phyloP scores from a whole-genome alignment of 352 stramenopile species.

The Elongisporangium undulatum region DNA sequence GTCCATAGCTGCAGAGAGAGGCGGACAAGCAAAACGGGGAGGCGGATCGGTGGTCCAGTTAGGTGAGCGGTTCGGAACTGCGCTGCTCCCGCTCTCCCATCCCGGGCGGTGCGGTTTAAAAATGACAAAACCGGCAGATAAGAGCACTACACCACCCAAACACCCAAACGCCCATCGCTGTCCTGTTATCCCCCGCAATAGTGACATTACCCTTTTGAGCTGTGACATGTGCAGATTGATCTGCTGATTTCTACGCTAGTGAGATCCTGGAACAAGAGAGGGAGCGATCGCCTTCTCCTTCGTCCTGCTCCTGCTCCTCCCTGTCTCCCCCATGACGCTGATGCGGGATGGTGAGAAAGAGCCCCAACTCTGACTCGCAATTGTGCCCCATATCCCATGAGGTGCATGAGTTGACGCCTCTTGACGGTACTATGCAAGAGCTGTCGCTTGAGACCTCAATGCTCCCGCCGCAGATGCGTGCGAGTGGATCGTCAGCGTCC shows the following conservation, averaged over 20 bases:
- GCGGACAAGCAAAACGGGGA: background rate
- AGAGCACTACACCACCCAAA: background rate
- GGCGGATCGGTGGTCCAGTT: background rate
- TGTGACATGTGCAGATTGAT: background rate
- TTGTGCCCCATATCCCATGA: too few relatives aligned
- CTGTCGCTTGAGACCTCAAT: background rate
- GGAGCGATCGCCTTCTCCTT: too few relatives aligned
- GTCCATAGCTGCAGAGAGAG: conserved; percentile 6
- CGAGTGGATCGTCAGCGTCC: background rate
- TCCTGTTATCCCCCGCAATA: background rate
- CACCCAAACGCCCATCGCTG: too few relatives aligned
- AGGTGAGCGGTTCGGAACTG: background rate
- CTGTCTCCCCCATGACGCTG: too few relatives aligned
- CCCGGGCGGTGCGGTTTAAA: background rate
- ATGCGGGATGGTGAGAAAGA: too few relatives aligned
- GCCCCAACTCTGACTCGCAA: too few relatives aligned
- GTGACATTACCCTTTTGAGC: background rate
- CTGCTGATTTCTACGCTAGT: background rate
- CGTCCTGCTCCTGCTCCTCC: too few relatives aligned
- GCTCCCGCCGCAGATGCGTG: background rate
- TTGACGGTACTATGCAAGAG: background rate
- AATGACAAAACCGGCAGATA: background rate
- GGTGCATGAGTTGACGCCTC: background rate
- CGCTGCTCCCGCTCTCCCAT: background rate
- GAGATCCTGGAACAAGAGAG: too few relatives aligned